Base-by-base conservation (phyloP, 805 yeast genomes). In the Dipodascus albidus region DNA sequence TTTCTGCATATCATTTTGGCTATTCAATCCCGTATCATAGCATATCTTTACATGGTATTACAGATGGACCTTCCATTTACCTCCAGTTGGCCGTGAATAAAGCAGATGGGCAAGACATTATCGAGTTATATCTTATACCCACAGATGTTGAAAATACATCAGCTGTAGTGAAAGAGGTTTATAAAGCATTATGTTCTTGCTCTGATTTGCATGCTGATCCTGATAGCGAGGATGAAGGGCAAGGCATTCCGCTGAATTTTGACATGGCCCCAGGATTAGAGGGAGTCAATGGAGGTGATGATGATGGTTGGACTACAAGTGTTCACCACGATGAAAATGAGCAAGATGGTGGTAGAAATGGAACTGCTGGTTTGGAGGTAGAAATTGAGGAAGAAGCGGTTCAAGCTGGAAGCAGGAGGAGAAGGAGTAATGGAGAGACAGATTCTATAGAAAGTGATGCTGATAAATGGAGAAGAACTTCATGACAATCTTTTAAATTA, bases 31-130 rank as follows among this genome's bases (percentile, higher is more conserved):
- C 58, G n/a, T 61, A 62, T 47, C 59, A 49, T 6, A 55, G 56
- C 23, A 54, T 65, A 3, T 52, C 58, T 15, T 56, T 64, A n/a
- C 66, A 64, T 51, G 68, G 66, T 3, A 55, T 59, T 3, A 58
- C 60, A n/a, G 47, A 23, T 55, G 53, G 22, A 52, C 52, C 20
- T 3, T 3, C 50, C 3, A 24, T 62, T 11, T 60, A 64, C 51
- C 31, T 62, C 14, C 64, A 63, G 50, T 20, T 64, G 35, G 56
- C 58, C 33, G 3, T 44, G 14, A 49, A 49, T 23, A 54, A 48
- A 22, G 33, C 50, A 48, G 33, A 23, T 15, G 44, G 33, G 11
- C 8, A 22, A 14, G 48, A 35, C 23, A 35, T 21, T 19, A 48
- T 50, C 17, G 50, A 49, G 15, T 31, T 50, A 22, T 8, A 27